Conservation (phyloP, 495 filamentous ascomycete genomes). For the Pseudoneurospora amorphoporcata region DNA sequence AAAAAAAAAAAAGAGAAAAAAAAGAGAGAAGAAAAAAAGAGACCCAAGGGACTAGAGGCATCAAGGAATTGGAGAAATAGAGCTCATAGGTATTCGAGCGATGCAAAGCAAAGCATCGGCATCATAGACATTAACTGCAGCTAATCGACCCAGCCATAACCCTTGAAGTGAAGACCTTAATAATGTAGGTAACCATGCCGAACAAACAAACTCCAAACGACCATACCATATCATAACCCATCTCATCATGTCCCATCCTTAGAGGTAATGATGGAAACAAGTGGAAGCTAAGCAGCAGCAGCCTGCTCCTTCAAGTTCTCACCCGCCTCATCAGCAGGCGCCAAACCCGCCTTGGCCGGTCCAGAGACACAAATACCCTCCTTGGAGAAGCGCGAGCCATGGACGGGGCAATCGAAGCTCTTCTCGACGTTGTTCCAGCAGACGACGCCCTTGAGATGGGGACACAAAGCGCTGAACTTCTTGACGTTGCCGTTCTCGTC, state of each 20-base stretch:
- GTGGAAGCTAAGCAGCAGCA: not conserved
- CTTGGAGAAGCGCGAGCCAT: slow-evolving; percentile 45
- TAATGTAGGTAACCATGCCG: not conserved
- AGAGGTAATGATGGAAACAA: not conserved
- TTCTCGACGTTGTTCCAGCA: slow-evolving; percentile 47
- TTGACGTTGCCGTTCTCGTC: slow-evolving; percentile 41
- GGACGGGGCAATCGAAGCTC: slow-evolving; percentile 45
- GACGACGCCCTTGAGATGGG: slow-evolving; percentile 45
- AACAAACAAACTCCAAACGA: not conserved
- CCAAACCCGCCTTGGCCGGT: slow-evolving; percentile 33
- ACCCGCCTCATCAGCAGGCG: slow-evolving; percentile 12
- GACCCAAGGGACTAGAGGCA: too few species aligned
- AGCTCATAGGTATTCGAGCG: too few species aligned
- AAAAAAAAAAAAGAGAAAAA: too few species aligned
- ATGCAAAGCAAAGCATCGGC: too few species aligned
- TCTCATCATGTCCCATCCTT: not conserved
- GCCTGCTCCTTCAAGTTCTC: slow-evolving; percentile 12
- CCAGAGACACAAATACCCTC: slow-evolving; percentile 43
- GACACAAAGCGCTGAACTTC: slow-evolving; percentile 44
- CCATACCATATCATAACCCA: not conserved
- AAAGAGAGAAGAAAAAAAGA: too few species aligned
- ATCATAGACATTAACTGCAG: too few species aligned
- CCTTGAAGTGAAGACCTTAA: too few species aligned
- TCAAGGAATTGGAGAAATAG: too few species aligned
- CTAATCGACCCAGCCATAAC: too few species aligned